These are phyloP conservation scores for Aquilaria agallochum DNA, from an alignment of 441 rosid species.

Conservation along the genomic window DNA sequence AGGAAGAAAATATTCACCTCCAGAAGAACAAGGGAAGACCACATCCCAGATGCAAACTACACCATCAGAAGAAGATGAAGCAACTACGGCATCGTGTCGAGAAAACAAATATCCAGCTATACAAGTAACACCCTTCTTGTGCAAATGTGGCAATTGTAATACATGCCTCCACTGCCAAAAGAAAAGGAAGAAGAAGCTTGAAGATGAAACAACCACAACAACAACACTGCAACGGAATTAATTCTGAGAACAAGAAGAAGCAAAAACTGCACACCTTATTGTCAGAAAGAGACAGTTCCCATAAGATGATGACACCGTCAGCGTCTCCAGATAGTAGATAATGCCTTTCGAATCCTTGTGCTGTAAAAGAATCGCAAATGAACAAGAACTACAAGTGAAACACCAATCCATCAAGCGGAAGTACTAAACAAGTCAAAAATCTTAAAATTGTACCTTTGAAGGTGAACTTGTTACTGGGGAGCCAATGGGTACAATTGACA, in stretches of 20 bases:
- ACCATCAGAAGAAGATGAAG: conserved; percentile 87
- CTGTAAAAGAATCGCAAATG: conserved; percentile 29
- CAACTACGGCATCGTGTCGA: conserved; percentile 54
- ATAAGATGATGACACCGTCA: conserved; percentile 62
- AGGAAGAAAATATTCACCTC: conserved; percentile 34
- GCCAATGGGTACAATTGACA: conserved; percentile 93
- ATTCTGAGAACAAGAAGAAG: not conserved
- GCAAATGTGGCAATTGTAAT: conserved; percentile 65
- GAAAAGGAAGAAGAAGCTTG: conserved; percentile 5
- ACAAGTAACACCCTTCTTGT: conserved; percentile 90
- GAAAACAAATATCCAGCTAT: conserved; percentile 70
- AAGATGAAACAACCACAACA: not conserved
- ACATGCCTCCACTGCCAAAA: conserved; percentile 71
- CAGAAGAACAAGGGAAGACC: conserved; percentile 40
- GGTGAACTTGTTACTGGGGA: conserved; percentile 77
- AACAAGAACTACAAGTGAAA: conserved; percentile 1
- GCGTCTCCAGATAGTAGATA: conserved; percentile 89
- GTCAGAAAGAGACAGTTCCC: conserved; percentile 61
- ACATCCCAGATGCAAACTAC: conserved; percentile 64
- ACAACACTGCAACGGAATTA: not conserved
- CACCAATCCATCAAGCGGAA: not conserved
- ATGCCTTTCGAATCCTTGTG: conserved; percentile 53
- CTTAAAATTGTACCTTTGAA: conserved; percentile 49
- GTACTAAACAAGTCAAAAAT: too few relatives aligned
- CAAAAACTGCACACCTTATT: conserved; percentile 37